These are phyloP conservation scores for Ceratocystis eucalypticola DNA, from an alignment of 2,329 filamentous ascomycete genomes.

Conservation along the genomic window DNA sequence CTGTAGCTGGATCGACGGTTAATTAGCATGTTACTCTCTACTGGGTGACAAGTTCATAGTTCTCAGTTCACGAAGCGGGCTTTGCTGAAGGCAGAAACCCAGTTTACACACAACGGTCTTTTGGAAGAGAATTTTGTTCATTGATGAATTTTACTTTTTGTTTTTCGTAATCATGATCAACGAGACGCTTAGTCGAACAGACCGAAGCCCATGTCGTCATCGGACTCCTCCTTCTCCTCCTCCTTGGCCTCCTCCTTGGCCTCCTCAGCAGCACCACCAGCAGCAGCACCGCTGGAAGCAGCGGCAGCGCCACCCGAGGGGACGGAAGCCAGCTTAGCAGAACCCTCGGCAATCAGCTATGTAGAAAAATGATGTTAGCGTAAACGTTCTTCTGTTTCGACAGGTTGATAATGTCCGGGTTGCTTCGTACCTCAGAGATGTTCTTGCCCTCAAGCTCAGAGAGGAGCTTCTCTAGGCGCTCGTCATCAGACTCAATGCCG, in stretches of 20 bases:
- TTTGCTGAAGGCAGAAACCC: background rate
- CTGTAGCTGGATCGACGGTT: too few relatives aligned
- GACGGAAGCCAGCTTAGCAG: slow-evolving; percentile 91
- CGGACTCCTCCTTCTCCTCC: slow-evolving; percentile 50
- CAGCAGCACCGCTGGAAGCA: slow-evolving; percentile 53
- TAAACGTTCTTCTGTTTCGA: too few relatives aligned
- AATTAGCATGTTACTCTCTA: too few relatives aligned
- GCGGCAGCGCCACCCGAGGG: slow-evolving; percentile 77
- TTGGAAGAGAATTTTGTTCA: slow-evolving; percentile 13
- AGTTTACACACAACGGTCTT: too few relatives aligned
- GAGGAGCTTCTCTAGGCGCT: slow-evolving; percentile 76
- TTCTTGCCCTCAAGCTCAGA: slow-evolving; percentile 84
- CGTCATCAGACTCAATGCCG: slow-evolving; percentile 82
- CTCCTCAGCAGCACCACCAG: slow-evolving; percentile 50
- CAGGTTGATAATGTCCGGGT: background rate
- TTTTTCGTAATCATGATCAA: slow-evolving; percentile 18
- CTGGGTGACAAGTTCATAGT: background rate
- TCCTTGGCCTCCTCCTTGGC: slow-evolving; percentile 55
- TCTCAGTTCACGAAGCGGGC: background rate
- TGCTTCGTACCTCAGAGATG: slow-evolving; percentile 67
- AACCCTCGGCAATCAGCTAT: slow-evolving; percentile 81
- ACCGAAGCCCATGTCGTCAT: slow-evolving; percentile 40
- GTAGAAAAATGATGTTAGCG: slow-evolving; percentile 20
- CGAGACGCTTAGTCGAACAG: slow-evolving; percentile 53
- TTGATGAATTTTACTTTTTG: slow-evolving; percentile 20